These are phyloP conservation scores for Clonostachys byssicola DNA, from an alignment of 2,329 filamentous ascomycete genomes.

Conservation along the genomic window DNA sequence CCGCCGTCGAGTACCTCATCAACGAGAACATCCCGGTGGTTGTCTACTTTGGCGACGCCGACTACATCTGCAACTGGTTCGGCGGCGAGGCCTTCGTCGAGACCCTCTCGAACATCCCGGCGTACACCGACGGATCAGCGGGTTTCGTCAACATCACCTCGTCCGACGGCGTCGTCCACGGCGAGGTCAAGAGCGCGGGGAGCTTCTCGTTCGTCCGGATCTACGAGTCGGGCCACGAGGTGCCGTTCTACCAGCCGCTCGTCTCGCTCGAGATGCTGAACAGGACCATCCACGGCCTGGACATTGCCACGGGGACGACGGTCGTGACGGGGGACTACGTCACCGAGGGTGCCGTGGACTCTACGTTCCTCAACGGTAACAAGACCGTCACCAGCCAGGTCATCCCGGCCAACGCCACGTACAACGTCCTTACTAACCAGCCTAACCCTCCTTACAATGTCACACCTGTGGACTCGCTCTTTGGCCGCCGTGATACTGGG, in stretches of 20 bases:
- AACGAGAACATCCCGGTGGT: conserved; percentile 90
- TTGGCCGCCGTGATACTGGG: too few relatives aligned
- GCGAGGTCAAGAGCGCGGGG: conserved; percentile 3
- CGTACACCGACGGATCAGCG: conserved; percentile 67
- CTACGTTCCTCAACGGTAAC: too few relatives aligned
- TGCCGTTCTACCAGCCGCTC: conserved; percentile 6
- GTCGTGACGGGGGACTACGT: too few relatives aligned
- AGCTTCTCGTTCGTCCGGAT: conserved; percentile 8
- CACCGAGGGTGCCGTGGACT: too few relatives aligned
- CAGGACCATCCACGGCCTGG: conserved; percentile 7
- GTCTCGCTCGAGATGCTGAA: conserved; percentile 6
- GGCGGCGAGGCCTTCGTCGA: conserved; percentile 96
- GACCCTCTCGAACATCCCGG: conserved; percentile 76
- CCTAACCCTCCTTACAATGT: too few relatives aligned
- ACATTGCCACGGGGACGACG: not conserved
- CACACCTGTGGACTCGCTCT: too few relatives aligned
- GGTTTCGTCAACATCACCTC: conserved; percentile 51
- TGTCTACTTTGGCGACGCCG: conserved; percentile 87
- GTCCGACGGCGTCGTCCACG: conserved; percentile 1
- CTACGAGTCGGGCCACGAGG: conserved; percentile 7
- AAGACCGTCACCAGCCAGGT: too few relatives aligned
- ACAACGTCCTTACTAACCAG: too few relatives aligned
- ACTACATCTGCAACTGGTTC: conserved; percentile 97
- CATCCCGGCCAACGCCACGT: too few relatives aligned
- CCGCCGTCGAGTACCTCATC: conserved; percentile 29